A percentile compares a stretch with the other conserved stretches of the same genome.
phyloP scores from a whole-genome alignment of 352 stramenopile genomes.

The Achlya hypogyna region DNA sequence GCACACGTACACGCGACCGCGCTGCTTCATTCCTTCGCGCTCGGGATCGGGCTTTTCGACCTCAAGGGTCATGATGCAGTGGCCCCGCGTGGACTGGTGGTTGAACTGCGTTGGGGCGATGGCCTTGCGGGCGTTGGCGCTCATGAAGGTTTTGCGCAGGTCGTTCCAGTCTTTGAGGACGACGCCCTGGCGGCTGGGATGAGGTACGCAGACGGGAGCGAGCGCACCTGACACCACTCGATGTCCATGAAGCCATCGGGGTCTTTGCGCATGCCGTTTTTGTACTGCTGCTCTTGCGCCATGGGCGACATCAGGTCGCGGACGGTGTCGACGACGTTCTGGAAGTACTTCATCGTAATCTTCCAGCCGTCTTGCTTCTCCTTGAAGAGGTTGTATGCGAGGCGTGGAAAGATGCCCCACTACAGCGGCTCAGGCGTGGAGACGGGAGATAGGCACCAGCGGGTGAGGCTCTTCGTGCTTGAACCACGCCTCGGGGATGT shows the following conservation, averaged over 20 bases:
- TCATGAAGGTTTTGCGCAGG: slow-evolving; percentile 84
- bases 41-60: slow-evolving; percentile 90
- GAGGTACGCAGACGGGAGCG: not conserved
- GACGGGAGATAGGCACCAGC: slow-evolving; percentile 26
- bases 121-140: slow-evolving; percentile 86
- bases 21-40: slow-evolving; percentile 82
- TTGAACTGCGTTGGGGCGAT: slow-evolving; percentile 93
- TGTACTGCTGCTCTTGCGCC: slow-evolving; percentile 91
- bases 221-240: slow-evolving; percentile 78
- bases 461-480: slow-evolving; percentile 85
- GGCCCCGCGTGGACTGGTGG: slow-evolving; percentile 88
- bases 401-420: slow-evolving; percentile 88
- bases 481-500: slow-evolving; percentile 92
- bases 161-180: slow-evolving; percentile 93
- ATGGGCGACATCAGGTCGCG: slow-evolving; percentile 91
- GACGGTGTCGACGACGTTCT: slow-evolving; percentile 94
- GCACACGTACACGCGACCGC: slow-evolving; percentile 88
- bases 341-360: slow-evolving; percentile 96
- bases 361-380: slow-evolving; percentile 94
- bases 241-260: slow-evolving; percentile 93
- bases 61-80: slow-evolving; percentile 94
- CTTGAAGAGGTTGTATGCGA: slow-evolving; percentile 92
- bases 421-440: slow-evolving; percentile 8
- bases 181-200: slow-evolving; percentile 30
- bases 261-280: slow-evolving; percentile 92